Evolutionary conservation across 768 basidiomycete species (phyloP), one percentile per base, ranked within the genome.

Genomic region (Boletus edulis): DNA sequence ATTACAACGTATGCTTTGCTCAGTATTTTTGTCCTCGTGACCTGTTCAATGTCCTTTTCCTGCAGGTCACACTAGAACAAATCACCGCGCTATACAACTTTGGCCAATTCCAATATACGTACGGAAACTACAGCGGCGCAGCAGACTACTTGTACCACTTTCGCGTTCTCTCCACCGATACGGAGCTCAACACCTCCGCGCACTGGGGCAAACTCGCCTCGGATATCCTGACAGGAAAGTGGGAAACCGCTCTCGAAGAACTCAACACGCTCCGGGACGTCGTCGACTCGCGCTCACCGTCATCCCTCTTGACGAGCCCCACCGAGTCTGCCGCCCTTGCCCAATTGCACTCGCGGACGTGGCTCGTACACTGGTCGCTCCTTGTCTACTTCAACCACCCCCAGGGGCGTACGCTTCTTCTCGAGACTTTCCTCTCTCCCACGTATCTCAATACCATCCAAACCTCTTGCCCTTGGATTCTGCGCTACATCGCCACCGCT

Each of bases 71-170:
- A 15, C 77, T 94, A 56, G 94, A 96, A 55, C 92, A 97, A 83
- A 97, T 98, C 69, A 91, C 87, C 41, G 91, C 91, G 1, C 78
- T 99, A 10, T 98, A 99, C 79, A 93, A 94, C 75, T 98, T 96
- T 74, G 97, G 97, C 51, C 90, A 98, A 68, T 98, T 95, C 78
- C 95, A 97, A 75, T 99, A 93, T 75, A 91, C 96, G n/a, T 92
- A 92, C 71, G 97, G 97, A 42, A 93, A 94, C 73, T 99, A 99
- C 78, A 88, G 86, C 64, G 91, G 91, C 46, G 94, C 97, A 15
- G 94, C 95, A 46, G 94, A 98, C 73, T 98, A 97, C 76, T 81
- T 99, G 52, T 98, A 98, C 79, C 96, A 98, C 70, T 99, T 98
- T 81, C 92, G 95, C 52, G 89, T 98, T 22, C 86, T 99, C 57